Evolutionary conservation across 257 asterid species (phyloP), one percentile per base, ranked within the genome.

Genomic region (Nicotiana otophora): DNA sequence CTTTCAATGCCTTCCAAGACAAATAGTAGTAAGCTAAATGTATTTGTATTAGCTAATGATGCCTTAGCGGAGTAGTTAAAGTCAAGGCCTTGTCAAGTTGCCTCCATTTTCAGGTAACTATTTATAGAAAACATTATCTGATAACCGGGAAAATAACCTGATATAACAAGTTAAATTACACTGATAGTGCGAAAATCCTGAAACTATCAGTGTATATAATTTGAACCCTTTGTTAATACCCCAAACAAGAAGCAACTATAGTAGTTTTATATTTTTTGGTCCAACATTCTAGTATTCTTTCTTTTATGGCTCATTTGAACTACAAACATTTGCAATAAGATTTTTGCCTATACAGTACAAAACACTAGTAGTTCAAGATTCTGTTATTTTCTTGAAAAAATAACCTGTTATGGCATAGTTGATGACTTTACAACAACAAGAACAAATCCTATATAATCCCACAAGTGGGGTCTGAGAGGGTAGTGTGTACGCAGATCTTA

Each of bases 351-450:
- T 14, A 48, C 80, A 48, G 62, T 74, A 12, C 6, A 26, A 16
- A 9, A 26, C 16, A 74, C 63, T 7, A 26, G 26, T 74, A 48
- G 42, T 74, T 51, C 80, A 51, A 26, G 20, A 74, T 51, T 74
- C 80, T 74, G 80, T 74, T 39, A 61, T 61, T 79, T 79, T 61
- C 74, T 61, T 79, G 60, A 62, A 11, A 58, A 34, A 42, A 10
- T 28, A 61, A 79, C 68, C 36, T 57, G 26, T 34, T 61, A 42
- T 26, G 80, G 63, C 39, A 51, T 20, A 10, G 36, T 55, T 14
- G 30, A 48, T 20, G 31, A 20, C 12, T 75, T 7, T 31, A 31
- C 5, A 3, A 31, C 34, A 31, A 3, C 30, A 28, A 28, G 4
- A 31, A 31, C 34, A 31, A 31, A 31, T 31, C 34, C 34, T 3